Conservation (phyloP, 768 basidiomycete species). For the Trametes coccinea region DNA sequence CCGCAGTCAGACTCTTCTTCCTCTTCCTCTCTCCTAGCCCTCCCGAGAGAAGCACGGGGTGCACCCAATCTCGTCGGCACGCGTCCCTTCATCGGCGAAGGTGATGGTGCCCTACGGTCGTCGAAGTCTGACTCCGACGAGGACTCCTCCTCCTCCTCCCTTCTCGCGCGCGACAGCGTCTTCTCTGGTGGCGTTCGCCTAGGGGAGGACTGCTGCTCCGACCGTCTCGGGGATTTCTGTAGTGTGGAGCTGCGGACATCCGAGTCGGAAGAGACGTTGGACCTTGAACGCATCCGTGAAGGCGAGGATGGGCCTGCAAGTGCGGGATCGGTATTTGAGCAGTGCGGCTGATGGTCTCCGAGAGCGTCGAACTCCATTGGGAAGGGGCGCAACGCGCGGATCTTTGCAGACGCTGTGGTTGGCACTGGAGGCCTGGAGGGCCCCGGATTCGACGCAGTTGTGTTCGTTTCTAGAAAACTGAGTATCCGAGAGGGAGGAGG, state of each 20-base stretch:
- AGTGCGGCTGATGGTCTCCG: background rate
- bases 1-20: conserved; percentile 19
- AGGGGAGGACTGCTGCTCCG: conserved; percentile 28
- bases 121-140: background rate
- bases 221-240: conserved; percentile 37
- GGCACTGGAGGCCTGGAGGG: background rate
- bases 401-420: background rate
- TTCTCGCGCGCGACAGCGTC: background rate
- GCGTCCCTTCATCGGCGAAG: conserved; percentile 15
- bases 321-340: background rate
- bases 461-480: conserved; percentile 1
- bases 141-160: background rate
- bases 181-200: conserved; percentile 4
- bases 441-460: background rate
- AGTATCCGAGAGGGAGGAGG: conserved; percentile 9
- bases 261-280: conserved; percentile 4
- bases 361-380: conserved; percentile 17
- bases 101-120: conserved; percentile 7
- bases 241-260: conserved; percentile 10
- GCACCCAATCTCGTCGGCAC: background rate
- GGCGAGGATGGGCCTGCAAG: background rate
- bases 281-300: background rate
- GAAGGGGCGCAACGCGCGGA: conserved; percentile 16
- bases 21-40: conserved; percentile 3
- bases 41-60: background rate